Conservation (phyloP, 768 basidiomycete species). For the Macrolepiota fuliginosa region DNA sequence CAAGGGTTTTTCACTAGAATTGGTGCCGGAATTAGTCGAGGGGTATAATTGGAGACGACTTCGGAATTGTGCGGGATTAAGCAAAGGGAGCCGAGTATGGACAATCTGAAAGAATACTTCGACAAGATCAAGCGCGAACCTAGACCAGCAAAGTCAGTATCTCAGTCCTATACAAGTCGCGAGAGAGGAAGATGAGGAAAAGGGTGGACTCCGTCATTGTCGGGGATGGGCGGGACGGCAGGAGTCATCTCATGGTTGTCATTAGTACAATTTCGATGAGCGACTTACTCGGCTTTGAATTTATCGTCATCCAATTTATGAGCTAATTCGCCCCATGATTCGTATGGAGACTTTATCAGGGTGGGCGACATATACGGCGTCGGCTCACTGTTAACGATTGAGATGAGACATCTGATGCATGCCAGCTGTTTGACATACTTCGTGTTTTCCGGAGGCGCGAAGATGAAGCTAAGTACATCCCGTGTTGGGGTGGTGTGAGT, state of each 20-base stretch:
- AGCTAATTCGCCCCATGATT: constrained; percentile 75
- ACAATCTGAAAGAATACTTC: constrained; percentile 95
- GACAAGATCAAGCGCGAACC: constrained; percentile 89
- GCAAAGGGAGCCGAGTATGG: constrained; percentile 83
- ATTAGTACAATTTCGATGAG: constrained; percentile 24
- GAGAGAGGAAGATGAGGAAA: constrained; percentile 15
- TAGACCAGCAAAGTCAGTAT: constrained; percentile 30
- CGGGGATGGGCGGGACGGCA: not conserved
- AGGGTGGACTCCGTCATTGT: constrained; percentile 7
- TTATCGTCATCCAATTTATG: constrained; percentile 66
- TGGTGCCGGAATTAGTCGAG: constrained; percentile 21
- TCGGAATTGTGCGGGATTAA: constrained; percentile 82
- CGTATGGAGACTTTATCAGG: constrained; percentile 48
- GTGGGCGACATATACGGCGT: constrained; percentile 29
- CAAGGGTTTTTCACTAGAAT: constrained; percentile 39
- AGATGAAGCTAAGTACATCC: constrained; percentile 68
- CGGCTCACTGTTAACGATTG: constrained; percentile 34
- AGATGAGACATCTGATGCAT: constrained; percentile 12
- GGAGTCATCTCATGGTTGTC: constrained; percentile 21
- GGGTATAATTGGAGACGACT: constrained; percentile 54
- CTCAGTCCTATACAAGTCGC: constrained; percentile 13
- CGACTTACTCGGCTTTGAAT: constrained; percentile 81
- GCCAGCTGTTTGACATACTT: constrained; percentile 33
- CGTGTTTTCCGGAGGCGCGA: constrained; percentile 66
- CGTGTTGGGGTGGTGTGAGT: constrained; percentile 59